A percentile compares a stretch with the other conserved stretches of the same genome.
These are phyloP conservation scores for Stephanodiscus triporus DNA, from an alignment of 108 stramenopile genomes.

Conservation along the genomic window DNA sequence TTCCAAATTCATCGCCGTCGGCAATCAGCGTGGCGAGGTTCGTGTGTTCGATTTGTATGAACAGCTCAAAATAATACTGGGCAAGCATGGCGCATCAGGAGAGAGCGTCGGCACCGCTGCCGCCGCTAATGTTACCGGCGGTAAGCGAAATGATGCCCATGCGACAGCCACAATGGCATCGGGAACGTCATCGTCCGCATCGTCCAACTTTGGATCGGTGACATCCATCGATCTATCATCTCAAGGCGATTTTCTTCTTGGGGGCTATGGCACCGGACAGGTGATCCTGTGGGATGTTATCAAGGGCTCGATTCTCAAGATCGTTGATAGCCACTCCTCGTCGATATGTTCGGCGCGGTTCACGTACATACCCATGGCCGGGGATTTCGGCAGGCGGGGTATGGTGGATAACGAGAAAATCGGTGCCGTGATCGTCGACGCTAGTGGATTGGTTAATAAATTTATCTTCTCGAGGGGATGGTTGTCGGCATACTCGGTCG, in stretches of 20 bases:
- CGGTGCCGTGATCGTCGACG: conserved; percentile 78
- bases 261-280: conserved; percentile 74
- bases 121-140: conserved; percentile 15
- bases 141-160: not conserved
- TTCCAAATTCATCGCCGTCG: conserved; percentile 88
- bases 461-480: conserved; percentile 73
- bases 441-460: conserved; percentile 88
- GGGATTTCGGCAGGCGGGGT: conserved; percentile 8
- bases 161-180: not conserved
- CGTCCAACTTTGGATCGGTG: conserved; percentile 50
- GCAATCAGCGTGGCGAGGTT: conserved; percentile 75
- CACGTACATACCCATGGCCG: conserved; percentile 22
- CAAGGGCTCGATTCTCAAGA: conserved; percentile 58
- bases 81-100: conserved; percentile 5
- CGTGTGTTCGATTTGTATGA: conserved; percentile 90
- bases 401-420: conserved; percentile 33
- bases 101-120: conserved; percentile 5
- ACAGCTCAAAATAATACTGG: conserved; percentile 71
- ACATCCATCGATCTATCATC: conserved; percentile 79
- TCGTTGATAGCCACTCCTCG: conserved; percentile 55
- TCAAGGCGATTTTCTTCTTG: conserved; percentile 70
- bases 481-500: conserved; percentile 74
- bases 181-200: conserved; percentile 7
- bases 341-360: conserved; percentile 74
- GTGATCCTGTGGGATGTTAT: conserved; percentile 89